Base-by-base conservation (phyloP, 2,329 filamentous ascomycete species). In the Orbilia quercus region DNA sequence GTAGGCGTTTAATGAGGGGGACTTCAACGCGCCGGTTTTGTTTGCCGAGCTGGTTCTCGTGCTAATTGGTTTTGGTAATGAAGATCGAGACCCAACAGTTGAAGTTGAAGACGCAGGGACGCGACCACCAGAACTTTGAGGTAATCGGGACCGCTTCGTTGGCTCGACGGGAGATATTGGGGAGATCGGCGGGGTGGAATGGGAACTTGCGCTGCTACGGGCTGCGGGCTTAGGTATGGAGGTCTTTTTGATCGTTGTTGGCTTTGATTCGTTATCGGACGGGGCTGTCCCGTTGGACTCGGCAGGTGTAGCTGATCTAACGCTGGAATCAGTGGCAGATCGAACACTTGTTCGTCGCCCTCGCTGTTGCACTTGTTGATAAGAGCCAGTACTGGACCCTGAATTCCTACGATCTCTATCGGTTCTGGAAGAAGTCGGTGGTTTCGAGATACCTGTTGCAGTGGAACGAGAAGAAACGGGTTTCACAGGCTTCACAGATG, bases 1-100 rank as follows among this genome's bases (percentile, higher is more conserved):
- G 50, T 73, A 73, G 54, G 60, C 69, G 60, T 65, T 66, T 40
- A 73, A 57, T 18, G 69, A 60, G 40, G 69, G 62, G 9, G 62
- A 65, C 23, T 73, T 73, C 40, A 54, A 38, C 12, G 45, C 45
- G 14, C 55, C 60, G 12, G 66, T 71, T 71, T 71, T 71, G 23
- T 50, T 51, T 53, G 59, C 45, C 38, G 66, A 71, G 36, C 66
- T 63, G n/a, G 66, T 51, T 40, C 66, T 63, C 22, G 58, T 71
- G 28, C 31, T 71, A 38, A 71, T 64, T 40, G 66, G 66, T 45
- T 71, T 71, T 38, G 66, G 66, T 36, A 71, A 22, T 36, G 66
- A 63, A 9, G 58, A 63, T 28, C 66, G 59, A 28, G 66, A 62
- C 25, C 66, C 58, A 40, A 51, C 48, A 23, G 66, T 55, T n/a